Percentiles rank a stretch among this genome's conserved stretches.
phyloP scores from a whole-genome alignment of 1,139 yeast species.

The Yamadazyma atmosphaerica region DNA sequence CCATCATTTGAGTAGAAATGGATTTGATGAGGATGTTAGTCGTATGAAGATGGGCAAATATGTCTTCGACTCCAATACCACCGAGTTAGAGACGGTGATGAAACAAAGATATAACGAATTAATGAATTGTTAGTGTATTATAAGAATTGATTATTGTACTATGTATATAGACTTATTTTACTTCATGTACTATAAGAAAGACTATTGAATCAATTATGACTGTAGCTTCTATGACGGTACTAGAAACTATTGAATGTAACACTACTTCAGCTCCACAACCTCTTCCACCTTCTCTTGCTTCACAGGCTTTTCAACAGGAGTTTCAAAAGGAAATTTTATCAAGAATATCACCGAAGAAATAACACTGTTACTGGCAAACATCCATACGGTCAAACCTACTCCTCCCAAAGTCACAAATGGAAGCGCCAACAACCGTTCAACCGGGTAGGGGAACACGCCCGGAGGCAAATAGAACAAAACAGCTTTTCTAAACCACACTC shows the following conservation, averaged over 20 bases:
- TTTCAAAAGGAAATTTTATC: constrained; percentile 29
- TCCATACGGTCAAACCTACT: constrained; percentile 54
- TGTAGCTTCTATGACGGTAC: no score
- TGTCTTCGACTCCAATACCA: constrained; percentile 16
- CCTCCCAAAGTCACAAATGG: constrained; percentile 62
- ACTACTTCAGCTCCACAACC: constrained; percentile 4
- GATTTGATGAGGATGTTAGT: constrained; percentile 23
- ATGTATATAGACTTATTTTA: not conserved
- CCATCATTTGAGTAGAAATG: constrained; percentile 14
- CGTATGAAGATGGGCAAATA: constrained; percentile 23
- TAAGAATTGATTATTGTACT: no score
- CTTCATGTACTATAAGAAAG: not conserved
- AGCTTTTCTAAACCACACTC: constrained; percentile 56
- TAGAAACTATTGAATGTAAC: no score
- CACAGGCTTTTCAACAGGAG: constrained; percentile 24
- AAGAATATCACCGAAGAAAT: constrained; percentile 28
- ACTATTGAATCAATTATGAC: no score
- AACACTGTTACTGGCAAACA: constrained; percentile 39
- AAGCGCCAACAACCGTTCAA: constrained; percentile 59
- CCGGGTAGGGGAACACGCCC: constrained; percentile 54
- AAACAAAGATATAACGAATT: constrained; percentile 21
- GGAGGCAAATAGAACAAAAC: constrained; percentile 64
- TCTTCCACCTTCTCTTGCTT: constrained; percentile 11
- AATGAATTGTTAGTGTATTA: constrained; percentile 5
- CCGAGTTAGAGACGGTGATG: constrained; percentile 27